A percentile compares a stretch with the other conserved stretches of the same genome.
Evolutionary conservation across 352 stramenopile species (phyloP).

Genomic region (Detonula confervacea): DNA sequence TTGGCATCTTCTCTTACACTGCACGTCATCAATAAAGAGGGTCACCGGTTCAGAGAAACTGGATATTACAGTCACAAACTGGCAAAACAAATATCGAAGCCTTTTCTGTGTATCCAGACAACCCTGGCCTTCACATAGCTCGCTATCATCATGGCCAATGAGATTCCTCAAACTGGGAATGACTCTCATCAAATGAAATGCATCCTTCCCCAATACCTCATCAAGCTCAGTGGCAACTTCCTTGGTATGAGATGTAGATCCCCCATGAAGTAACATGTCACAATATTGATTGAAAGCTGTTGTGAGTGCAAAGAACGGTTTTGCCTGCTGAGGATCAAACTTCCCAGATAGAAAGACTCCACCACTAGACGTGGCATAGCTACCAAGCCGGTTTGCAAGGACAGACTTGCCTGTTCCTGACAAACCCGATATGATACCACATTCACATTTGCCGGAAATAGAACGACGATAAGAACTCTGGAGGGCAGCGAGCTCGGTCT

Average conservation of each 20-base stretch:
- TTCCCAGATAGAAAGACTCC: constrained; percentile 42
- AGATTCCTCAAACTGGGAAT: constrained; percentile 43
- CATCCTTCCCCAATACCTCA: constrained; percentile 21
- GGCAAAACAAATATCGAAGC: constrained; percentile 43
- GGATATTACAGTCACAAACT: constrained; percentile 47
- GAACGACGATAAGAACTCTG: constrained; percentile 8
- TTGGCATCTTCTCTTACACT: too few relatives aligned
- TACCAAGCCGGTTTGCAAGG: constrained; percentile 15
- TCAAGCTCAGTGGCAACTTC: constrained; percentile 23
- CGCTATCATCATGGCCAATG: constrained; percentile 10
- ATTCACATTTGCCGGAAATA: constrained; percentile 2
- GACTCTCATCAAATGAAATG: constrained; percentile 26
- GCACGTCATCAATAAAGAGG: constrained; percentile 52
- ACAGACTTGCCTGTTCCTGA: constrained; percentile 31
- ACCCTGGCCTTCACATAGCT: constrained; percentile 9
- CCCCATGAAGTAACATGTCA: constrained; percentile 13
- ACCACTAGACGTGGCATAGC: constrained; percentile 21
- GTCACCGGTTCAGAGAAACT: constrained; percentile 17
- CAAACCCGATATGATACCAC: too few relatives aligned
- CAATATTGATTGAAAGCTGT: constrained; percentile 57
- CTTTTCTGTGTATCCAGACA: constrained; percentile 43
- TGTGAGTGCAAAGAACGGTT: constrained; percentile 34
- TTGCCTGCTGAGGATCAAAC: constrained; percentile 46
- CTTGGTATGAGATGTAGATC: neutral
- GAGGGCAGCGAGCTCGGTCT: constrained; percentile 20